Base-by-base conservation (phyloP, 371 early-diverging fungal genomes). In the Rhizomucor miehei region DNA sequence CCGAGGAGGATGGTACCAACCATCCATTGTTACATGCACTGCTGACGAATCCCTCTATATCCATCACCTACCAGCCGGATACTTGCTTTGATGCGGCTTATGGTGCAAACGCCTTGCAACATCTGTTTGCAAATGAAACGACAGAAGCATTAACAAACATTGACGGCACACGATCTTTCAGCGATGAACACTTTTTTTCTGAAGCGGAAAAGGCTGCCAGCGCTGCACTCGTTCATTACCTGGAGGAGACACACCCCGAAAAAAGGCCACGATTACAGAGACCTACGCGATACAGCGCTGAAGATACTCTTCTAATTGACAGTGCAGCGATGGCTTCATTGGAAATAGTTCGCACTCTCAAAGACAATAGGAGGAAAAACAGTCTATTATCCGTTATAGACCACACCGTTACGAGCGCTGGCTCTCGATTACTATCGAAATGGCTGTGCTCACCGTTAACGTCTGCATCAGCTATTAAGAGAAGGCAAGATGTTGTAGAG, bases 351-450 rank as follows among this genome's bases (percentile, higher is more conserved):
- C 62, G 67, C 10, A 75, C 70, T 14, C 51, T 82, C n/a, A 56
- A 72, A 20, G 79, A 79, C 37, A 70, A 79, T 1, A 65, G 62
- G 16, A 66, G 69, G 50, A 56, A 59, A 20, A 89, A 88, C 6
- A 89, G 91, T 52, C 57, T 95, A 35, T 46, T 93, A 1, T 52
- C 81, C 34, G 72, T 79, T 10, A 65, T 97, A 19, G 89, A 92
- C 58, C 59, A 71, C 29, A 95, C 95, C 1, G 79, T 80, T 24
- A 93, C 95, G 10, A 83, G 82, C 37, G 87, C 90, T 1, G 95
- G 95, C 1, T 81, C 87, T 1, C 75, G 95, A 12, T 65, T 92
- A 13, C 68, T 95, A 4, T 67, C 85, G 4, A 69, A 78, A 38
- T 82, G 93, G 68, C 60, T 95, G 40, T 70, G 80, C 0, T 75